These are phyloP conservation scores for Oxalis stricta DNA, from an alignment of 441 rosid species.

Conservation along the genomic window DNA sequence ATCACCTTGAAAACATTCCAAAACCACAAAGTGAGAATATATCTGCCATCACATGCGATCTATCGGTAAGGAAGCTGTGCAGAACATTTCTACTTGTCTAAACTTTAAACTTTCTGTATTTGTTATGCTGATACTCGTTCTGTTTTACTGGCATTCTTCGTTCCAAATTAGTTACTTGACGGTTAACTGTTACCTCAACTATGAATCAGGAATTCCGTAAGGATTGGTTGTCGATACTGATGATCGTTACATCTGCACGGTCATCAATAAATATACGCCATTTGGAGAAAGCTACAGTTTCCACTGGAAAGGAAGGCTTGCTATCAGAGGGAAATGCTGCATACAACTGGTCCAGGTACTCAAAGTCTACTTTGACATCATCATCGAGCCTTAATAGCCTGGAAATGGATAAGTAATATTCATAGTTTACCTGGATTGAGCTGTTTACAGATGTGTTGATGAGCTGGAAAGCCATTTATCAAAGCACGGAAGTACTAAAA, in stretches of 20 bases:
- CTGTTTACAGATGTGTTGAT: conserved; percentile 77
- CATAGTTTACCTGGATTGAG: conserved; percentile 4
- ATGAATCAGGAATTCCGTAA: conserved; percentile 80
- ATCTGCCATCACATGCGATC: conserved; percentile 80
- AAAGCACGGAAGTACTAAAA: conserved; percentile 92
- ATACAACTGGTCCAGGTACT: conserved; percentile 95
- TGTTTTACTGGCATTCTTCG: conserved; percentile 1
- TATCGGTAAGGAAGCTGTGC: conserved; percentile 65
- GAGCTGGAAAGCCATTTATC: conserved; percentile 85
- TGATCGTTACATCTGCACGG: conserved; percentile 95
- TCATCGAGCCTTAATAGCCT: background rate
- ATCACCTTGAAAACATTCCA: conserved; percentile 81
- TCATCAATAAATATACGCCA: conserved; percentile 93
- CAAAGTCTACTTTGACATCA: conserved; percentile 4
- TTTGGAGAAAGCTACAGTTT: conserved; percentile 96
- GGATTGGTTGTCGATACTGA: conserved; percentile 89
- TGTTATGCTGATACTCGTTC: background rate
- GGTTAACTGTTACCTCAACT: conserved; percentile 13
- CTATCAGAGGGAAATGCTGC: conserved; percentile 99
- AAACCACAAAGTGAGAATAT: conserved; percentile 86
- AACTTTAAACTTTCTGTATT: background rate
- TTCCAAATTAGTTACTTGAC: conserved; percentile 2
- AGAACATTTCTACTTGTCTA: conserved; percentile 4
- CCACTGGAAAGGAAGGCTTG: conserved; percentile 98
- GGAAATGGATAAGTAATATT: background rate